phyloP scores from a whole-genome alignment of 176 grass and related monocot genomes.

The Ensete ventricosum region DNA sequence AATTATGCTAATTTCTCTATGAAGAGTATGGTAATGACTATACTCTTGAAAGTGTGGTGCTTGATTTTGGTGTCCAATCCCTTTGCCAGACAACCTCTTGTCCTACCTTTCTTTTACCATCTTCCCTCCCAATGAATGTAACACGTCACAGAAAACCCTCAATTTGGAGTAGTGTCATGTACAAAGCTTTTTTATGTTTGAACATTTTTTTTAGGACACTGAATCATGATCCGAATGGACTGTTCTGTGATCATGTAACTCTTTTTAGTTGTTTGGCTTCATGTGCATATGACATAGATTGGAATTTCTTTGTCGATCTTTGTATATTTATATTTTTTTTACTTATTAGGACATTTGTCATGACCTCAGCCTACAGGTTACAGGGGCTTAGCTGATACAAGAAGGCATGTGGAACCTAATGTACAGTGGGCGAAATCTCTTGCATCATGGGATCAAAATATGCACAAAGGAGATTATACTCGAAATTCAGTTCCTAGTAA shows the following conservation, averaged over 20 bases:
- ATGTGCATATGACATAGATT: not conserved
- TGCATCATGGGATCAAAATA: conserved; percentile 27
- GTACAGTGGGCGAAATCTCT: conserved; percentile 35
- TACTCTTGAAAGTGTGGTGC: not conserved
- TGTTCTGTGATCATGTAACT: not conserved
- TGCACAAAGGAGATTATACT: conserved; percentile 31
- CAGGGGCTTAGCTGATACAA: conserved; percentile 34
- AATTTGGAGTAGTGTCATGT: not conserved
- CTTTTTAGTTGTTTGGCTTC: not conserved
- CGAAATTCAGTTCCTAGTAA: conserved; percentile 38
- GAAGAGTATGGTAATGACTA: not conserved
- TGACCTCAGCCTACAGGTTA: conserved; percentile 30
- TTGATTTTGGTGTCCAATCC: too few relatives aligned
- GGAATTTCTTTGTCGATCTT: not conserved
- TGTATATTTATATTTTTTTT: not conserved
- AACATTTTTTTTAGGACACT: not conserved
- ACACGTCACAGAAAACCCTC: not conserved
- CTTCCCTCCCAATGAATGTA: not conserved
- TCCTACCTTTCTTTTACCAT: too few relatives aligned
- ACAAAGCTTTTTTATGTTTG: not conserved
- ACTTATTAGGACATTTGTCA: conserved; percentile 15
- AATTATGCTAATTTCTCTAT: too few relatives aligned
- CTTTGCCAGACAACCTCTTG: too few relatives aligned
- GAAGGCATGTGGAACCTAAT: conserved; percentile 28
- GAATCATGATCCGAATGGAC: not conserved